Percentiles rank a stretch among this genome's conserved stretches.
Evolutionary conservation across 148 eudicot genomes (phyloP).

Genomic region (Polygonum aviculare): DNA sequence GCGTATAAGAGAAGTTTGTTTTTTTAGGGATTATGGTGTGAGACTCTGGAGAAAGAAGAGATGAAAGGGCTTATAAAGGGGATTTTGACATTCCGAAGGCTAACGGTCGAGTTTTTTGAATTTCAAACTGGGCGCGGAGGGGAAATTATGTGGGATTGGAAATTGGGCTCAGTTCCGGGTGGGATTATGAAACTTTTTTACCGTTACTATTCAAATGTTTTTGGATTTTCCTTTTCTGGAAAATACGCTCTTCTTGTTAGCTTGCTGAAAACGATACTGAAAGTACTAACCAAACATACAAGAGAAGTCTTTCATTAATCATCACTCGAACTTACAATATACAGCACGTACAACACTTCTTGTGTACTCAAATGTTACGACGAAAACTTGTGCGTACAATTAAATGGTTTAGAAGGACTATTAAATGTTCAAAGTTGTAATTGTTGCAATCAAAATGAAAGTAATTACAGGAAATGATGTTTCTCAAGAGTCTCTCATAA

Average conservation of each 20-base stretch:
- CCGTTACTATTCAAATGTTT: too few species aligned
- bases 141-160: not conserved
- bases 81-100: not conserved
- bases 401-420: not conserved
- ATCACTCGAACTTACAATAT: not conserved
- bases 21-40: not conserved
- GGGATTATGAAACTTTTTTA: too few species aligned
- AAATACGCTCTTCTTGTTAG: too few species aligned
- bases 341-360: not conserved
- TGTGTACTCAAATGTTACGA: not conserved
- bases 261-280: too few species aligned
- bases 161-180: not conserved
- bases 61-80: not conserved
- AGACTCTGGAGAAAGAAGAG: not conserved
- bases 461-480: not conserved
- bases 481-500: not conserved
- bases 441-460: not conserved
- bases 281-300: too few species aligned
- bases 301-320: too few species aligned
- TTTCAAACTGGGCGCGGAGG: constrained; percentile 1
- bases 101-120: constrained; percentile 11
- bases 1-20: not conserved
- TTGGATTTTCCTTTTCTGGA: too few species aligned
- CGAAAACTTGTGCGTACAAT: not conserved
- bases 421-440: not conserved